A percentile compares a stretch with the other conserved stretches of the same genome.
phyloP scores from a whole-genome alignment of 352 stramenopile genomes.

The Phytophthora quininea region DNA sequence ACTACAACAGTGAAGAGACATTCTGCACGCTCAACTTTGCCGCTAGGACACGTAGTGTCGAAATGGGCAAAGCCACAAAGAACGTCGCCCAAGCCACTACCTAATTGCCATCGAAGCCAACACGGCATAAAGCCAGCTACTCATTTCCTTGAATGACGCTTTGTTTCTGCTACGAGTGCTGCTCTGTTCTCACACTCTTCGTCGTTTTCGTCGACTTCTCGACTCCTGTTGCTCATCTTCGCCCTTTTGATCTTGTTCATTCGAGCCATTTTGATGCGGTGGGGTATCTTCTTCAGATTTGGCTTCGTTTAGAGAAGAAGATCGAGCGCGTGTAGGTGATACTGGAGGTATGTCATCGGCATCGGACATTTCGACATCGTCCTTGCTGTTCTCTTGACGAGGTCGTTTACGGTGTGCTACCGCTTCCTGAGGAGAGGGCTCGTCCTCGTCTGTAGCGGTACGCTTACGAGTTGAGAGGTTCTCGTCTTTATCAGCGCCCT shows the following conservation, averaged over 20 bases:
- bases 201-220: conserved; percentile 37
- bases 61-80: conserved; percentile 91
- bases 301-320: conserved; percentile 16
- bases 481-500: conserved; percentile 19
- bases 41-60: conserved; percentile 79
- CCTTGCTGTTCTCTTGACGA: conserved; percentile 6
- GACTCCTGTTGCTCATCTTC: conserved; percentile 39
- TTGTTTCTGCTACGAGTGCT: not conserved
- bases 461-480: conserved; percentile 21
- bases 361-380: conserved; percentile 9
- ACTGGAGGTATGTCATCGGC: conserved; percentile 2
- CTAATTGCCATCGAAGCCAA: not conserved
- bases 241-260: not conserved
- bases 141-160: conserved; percentile 7
- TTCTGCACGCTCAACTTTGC: conserved; percentile 95
- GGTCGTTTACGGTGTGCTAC: conserved; percentile 22
- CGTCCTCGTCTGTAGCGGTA: conserved; percentile 7
- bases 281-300: conserved; percentile 15
- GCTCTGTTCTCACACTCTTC: conserved; percentile 16
- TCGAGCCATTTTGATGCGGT: conserved; percentile 1
- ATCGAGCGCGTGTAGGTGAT: not conserved
- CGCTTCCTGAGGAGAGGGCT: not conserved
- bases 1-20: conserved; percentile 93
- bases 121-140: conserved; percentile 17
- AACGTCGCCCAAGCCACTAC: conserved; percentile 56